Base-by-base conservation (phyloP, 371 early-diverging fungal genomes). In the Mucor lusitanicus region DNA sequence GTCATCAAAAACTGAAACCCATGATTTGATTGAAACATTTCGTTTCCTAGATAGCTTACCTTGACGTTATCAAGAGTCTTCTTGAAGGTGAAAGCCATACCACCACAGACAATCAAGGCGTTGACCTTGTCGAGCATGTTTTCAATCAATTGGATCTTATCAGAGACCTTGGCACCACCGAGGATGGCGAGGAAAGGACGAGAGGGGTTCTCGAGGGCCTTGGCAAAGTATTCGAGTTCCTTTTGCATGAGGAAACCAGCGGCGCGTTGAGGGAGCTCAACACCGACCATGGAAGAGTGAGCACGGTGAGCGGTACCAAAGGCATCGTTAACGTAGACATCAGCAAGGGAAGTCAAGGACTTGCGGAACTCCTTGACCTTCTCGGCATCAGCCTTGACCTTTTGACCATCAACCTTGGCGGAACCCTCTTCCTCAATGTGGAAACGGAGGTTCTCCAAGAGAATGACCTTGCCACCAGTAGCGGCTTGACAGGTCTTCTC, bases 221-320 rank as follows among this genome's bases (percentile, higher is more conserved):
- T 94, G 69, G 94, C 92, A 87, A 99, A 99, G 90, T 93, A 97
- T 75, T 96, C 94, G 42, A 99, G 88, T 87, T 99, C 99, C 89
- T 98, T 98, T 88, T 97, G 95, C 95, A 99, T 95, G 76, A 99
- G 87, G 79, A 98, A 91, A 64, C 99, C 99, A 50, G 99, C 94
- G 30, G 97, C 97, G 63, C 92, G 90, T 69, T 91, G 81, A 62
- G 94, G 92, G 63, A 99, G 87, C 56, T 95, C 86, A 62, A 98
- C 94, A 65, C 99, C 98, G 54, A 97, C 97, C 92, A 98, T 97
- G 63, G 99, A 98, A 68, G 93, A 93, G 83, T 90, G 94, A 54
- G 96, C 96, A 77, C 99, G 94, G 82, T 99, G 99, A 68, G 99
- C 97, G 55, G 98, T 97, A 68, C 99, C 99, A 81, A 99, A 99